These are phyloP conservation scores for Juncus effusus DNA, from an alignment of 176 grass and related monocot species.

Conservation along the genomic window DNA sequence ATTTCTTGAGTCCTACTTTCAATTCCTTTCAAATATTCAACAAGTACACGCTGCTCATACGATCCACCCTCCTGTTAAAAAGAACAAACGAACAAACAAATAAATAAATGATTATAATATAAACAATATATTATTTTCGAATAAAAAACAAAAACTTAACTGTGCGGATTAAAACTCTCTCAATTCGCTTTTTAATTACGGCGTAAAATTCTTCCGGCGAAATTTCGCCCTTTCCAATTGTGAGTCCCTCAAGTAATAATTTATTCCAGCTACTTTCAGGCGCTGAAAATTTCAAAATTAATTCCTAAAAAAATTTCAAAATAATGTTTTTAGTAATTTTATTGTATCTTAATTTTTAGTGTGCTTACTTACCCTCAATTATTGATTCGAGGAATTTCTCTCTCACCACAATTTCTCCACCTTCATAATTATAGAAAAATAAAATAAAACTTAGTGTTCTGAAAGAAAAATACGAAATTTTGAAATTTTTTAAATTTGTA, in stretches of 20 bases:
- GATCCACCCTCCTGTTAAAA: constrained; percentile 81
- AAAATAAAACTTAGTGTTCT: constrained; percentile 4
- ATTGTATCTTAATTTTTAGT: not conserved
- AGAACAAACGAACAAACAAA: not conserved
- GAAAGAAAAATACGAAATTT: not conserved
- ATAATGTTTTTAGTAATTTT: not conserved
- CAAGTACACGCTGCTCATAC: constrained; percentile 71
- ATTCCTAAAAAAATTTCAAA: constrained; percentile 17
- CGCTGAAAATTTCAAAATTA: constrained; percentile 39
- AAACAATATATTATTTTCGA: not conserved
- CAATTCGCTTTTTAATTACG: constrained; percentile 79
- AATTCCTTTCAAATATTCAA: constrained; percentile 91
- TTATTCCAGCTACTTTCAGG: constrained; percentile 71
- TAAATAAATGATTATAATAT: not conserved
- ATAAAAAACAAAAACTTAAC: constrained; percentile 36
- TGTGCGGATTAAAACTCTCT: constrained; percentile 83
- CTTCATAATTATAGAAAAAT: constrained; percentile 31
- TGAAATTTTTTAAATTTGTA: constrained; percentile 6
- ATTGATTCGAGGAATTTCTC: constrained; percentile 86
- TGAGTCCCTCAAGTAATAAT: constrained; percentile 69
- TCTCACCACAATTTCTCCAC: constrained; percentile 51
- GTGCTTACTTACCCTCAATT: constrained; percentile 53
- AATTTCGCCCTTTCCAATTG: constrained; percentile 71
- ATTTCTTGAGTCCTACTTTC: constrained; percentile 71
- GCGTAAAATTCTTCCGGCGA: constrained; percentile 68